phyloP scores from a whole-genome alignment of 345 rosid genomes.

The Ceriops tagal region DNA sequence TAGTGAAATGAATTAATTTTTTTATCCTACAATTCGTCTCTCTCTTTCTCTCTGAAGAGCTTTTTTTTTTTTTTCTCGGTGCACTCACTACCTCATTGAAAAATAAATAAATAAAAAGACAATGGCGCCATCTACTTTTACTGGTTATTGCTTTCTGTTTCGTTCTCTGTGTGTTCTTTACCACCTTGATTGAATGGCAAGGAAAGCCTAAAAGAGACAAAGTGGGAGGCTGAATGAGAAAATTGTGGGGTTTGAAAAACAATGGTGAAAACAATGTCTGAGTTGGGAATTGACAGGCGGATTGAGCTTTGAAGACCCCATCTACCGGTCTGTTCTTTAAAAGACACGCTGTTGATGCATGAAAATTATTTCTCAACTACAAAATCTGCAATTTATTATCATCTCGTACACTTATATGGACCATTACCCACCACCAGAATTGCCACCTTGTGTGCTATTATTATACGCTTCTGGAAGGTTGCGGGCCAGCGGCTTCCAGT shows the following conservation, averaged over 20 bases:
- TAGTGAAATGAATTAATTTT: no score
- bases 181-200: no score
- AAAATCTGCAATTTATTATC: slow-evolving; percentile 10
- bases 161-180: no score
- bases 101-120: no score
- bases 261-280: not conserved
- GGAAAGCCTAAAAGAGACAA: no score
- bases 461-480: slow-evolving; percentile 41
- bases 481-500: not conserved
- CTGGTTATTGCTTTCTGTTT: no score
- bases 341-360: slow-evolving; percentile 24
- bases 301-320: slow-evolving; percentile 10
- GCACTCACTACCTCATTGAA: no score
- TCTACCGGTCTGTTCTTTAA: not conserved
- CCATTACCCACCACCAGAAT: slow-evolving; percentile 37
- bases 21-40: no score
- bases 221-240: not conserved
- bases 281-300: slow-evolving; percentile 10
- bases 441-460: slow-evolving; percentile 1
- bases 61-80: no score
- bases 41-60: no score
- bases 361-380: slow-evolving; percentile 45
- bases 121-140: no score
- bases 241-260: slow-evolving; percentile 20
- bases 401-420: slow-evolving; percentile 9